Percentiles rank a stretch among this genome's conserved stretches.
Conservation (phyloP, 768 basidiomycete genomes). For the Rhizopogon sp. region DNA sequence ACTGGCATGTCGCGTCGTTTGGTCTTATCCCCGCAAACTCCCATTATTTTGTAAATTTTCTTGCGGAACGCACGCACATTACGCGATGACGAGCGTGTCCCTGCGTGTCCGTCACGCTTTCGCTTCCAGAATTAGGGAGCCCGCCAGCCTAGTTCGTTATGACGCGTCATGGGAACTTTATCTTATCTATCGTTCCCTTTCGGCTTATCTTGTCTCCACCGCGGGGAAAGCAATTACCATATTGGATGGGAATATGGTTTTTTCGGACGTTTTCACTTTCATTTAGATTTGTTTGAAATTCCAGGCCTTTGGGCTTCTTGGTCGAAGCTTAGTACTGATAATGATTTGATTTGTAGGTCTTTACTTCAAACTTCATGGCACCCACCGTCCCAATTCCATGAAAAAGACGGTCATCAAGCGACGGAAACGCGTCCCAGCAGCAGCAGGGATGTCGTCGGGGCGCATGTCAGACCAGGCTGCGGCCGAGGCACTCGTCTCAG, state of each 20-base stretch:
- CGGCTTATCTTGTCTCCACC: conserved; percentile 23
- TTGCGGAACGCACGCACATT: conserved; percentile 16
- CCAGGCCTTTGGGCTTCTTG: not conserved
- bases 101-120: conserved; percentile 2
- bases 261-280: not conserved
- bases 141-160: not conserved
- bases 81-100: conserved; percentile 14
- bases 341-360: conserved; percentile 53
- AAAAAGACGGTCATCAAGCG: conserved; percentile 99
- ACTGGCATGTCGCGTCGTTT: not conserved
- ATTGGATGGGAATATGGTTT: conserved; percentile 14
- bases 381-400: conserved; percentile 96
- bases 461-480: conserved; percentile 82
- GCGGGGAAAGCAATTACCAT: conserved; percentile 13
- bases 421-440: conserved; percentile 94
- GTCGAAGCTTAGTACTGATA: conserved; percentile 10
- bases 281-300: not conserved
- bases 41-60: conserved; percentile 15
- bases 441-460: conserved; percentile 40
- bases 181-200: conserved; percentile 16
- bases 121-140: conserved; percentile 13
- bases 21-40: conserved; percentile 3
- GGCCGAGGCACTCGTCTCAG: conserved; percentile 83
- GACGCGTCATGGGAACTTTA: conserved; percentile 8
- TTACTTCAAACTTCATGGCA: conserved; percentile 97